A percentile compares a stretch with the other conserved stretches of the same genome.
These are phyloP conservation scores for Mallotus repandus DNA, from an alignment of 441 rosid genomes.

Conservation along the genomic window DNA sequence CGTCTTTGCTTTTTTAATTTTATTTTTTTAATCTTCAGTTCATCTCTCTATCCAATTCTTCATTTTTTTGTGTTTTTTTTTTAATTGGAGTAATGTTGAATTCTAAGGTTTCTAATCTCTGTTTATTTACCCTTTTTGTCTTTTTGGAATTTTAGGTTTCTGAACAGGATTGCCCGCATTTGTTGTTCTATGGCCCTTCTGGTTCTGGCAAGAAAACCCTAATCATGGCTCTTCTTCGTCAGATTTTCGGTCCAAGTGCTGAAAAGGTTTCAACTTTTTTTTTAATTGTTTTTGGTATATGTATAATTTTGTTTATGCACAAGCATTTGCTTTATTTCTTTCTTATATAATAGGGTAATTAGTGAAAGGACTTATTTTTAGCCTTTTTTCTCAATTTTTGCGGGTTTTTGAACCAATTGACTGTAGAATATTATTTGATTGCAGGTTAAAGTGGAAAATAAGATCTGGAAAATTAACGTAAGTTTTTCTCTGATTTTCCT, in stretches of 20 bases:
- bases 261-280: constrained; percentile 58
- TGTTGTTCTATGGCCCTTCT: constrained; percentile 93
- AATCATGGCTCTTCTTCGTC: constrained; percentile 83
- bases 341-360: neutral
- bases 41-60: no score
- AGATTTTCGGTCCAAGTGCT: constrained; percentile 78
- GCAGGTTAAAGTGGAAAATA: constrained; percentile 97
- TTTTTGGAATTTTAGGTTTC: constrained; percentile 45
- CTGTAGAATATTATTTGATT: constrained; percentile 15
- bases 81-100: neutral
- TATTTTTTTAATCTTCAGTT: no score
- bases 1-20: neutral
- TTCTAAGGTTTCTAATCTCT: neutral
- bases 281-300: no score
- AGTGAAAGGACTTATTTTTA: neutral
- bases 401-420: neutral
- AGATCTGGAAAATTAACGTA: constrained; percentile 85
- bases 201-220: constrained; percentile 99
- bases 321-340: neutral
- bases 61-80: no score
- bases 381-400: neutral
- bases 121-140: neutral
- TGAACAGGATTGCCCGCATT: constrained; percentile 94
- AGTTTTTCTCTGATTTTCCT: constrained; percentile 31
- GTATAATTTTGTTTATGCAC: no score